These are phyloP conservation scores for Biscutella laevigata DNA, from an alignment of 441 rosid species.

Conservation along the genomic window DNA sequence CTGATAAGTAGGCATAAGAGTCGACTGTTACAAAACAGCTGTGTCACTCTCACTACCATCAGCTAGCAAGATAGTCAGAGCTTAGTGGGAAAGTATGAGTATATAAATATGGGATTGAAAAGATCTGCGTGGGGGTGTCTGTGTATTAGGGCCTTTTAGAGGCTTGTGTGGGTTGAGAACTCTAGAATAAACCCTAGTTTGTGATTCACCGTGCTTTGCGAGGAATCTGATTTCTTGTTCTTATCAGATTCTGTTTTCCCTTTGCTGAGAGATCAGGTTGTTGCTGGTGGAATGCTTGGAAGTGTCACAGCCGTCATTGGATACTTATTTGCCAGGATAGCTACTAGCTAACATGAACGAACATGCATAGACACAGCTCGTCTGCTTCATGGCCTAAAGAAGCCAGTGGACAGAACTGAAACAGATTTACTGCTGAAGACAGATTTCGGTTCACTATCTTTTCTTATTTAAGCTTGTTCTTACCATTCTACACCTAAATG, in stretches of 20 bases:
- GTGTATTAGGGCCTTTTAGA: neutral
- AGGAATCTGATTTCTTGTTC: neutral
- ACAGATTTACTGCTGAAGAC: neutral
- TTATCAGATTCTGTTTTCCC: conserved; percentile 8
- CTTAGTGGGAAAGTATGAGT: neutral
- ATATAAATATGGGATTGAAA: neutral
- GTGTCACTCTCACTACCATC: too few relatives aligned
- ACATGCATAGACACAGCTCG: neutral
- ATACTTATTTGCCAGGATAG: conserved; percentile 34
- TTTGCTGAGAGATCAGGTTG: conserved; percentile 45
- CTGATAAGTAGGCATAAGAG: too few relatives aligned
- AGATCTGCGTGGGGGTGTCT: neutral
- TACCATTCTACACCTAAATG: conserved; percentile 9
- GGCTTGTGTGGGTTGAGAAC: neutral
- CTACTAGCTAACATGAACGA: conserved; percentile 12
- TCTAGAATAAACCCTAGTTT: neutral
- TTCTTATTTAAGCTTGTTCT: neutral
- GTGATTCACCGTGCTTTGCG: neutral
- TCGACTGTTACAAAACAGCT: too few relatives aligned
- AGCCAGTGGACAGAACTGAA: neutral
- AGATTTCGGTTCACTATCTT: neutral
- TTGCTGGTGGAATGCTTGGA: conserved; percentile 88
- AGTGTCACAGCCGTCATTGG: conserved; percentile 59
- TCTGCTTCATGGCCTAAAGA: neutral
- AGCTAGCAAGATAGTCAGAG: too few relatives aligned